Conservation (phyloP, 2,329 filamentous ascomycete species). For the Colletotrichum higginsianum region DNA sequence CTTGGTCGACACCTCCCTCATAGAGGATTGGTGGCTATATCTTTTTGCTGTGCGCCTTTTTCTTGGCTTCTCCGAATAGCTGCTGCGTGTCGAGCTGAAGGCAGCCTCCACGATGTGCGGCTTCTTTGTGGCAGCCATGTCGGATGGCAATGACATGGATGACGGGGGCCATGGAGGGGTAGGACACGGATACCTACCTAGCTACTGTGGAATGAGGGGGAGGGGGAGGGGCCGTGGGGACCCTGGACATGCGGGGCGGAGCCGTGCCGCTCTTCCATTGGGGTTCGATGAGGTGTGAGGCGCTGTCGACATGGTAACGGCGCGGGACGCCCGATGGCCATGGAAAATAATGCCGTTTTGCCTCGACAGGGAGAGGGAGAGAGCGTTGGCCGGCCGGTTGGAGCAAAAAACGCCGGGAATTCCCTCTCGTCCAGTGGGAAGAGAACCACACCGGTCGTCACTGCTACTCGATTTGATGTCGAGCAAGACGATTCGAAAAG, state of each 20-base stretch:
- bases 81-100: neutral
- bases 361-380: neutral
- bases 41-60: neutral
- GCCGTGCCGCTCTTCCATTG: conserved; percentile 10
- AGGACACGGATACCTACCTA: neutral
- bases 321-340: neutral
- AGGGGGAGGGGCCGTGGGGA: conserved; percentile 34
- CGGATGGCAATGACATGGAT: neutral
- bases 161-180: conserved; percentile 21
- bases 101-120: neutral
- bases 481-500: neutral
- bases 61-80: neutral
- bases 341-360: conserved; percentile 35
- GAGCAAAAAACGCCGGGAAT: conserved; percentile 35
- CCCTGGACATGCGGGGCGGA: conserved; percentile 22
- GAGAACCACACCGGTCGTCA: no score
- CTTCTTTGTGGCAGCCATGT: conserved; percentile 1
- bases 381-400: conserved; percentile 1
- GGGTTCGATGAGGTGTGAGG: neutral
- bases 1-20: neutral
- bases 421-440: conserved; percentile 3
- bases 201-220: conserved; percentile 18
- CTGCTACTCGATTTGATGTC: neutral
- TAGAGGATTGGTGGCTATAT: neutral
- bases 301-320: neutral